These are phyloP conservation scores for Vigna angularis DNA, from an alignment of 306 rosid species.

Conservation along the genomic window DNA sequence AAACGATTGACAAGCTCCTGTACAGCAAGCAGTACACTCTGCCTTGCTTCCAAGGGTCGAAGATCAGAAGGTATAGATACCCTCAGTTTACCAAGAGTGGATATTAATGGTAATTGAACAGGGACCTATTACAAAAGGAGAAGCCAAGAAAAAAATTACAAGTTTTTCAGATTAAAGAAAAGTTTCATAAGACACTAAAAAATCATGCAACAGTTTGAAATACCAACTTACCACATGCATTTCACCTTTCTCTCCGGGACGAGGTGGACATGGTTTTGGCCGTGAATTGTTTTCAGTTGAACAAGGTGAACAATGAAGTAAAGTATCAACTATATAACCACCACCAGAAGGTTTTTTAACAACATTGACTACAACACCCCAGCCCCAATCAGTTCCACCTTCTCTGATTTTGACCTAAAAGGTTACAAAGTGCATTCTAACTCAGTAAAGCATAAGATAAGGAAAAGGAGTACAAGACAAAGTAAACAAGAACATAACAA, in stretches of 20 bases:
- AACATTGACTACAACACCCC: slow-evolving; percentile 98
- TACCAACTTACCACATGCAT: slow-evolving; percentile 92
- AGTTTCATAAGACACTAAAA: slow-evolving; percentile 1
- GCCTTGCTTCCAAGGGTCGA: slow-evolving; percentile 95
- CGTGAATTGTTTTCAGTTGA: slow-evolving; percentile 78
- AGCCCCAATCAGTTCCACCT: slow-evolving; percentile 99
- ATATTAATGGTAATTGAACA: slow-evolving; percentile 84
- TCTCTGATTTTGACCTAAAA: slow-evolving; percentile 88
- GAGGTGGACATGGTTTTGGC: slow-evolving; percentile 95
- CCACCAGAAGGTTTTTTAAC: slow-evolving; percentile 87
- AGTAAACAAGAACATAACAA: background rate
- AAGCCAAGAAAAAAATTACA: slow-evolving; percentile 29
- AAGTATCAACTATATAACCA: slow-evolving; percentile 90
- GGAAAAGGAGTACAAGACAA: slow-evolving; percentile 12
- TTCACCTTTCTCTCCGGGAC: slow-evolving; percentile 97
- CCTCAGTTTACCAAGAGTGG: slow-evolving; percentile 87
- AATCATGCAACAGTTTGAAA: background rate
- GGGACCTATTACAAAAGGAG: slow-evolving; percentile 73
- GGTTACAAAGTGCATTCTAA: slow-evolving; percentile 31
- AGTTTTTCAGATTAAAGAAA: slow-evolving; percentile 27
- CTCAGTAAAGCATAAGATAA: slow-evolving; percentile 24
- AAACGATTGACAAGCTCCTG: slow-evolving; percentile 89
- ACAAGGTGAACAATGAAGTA: slow-evolving; percentile 89
- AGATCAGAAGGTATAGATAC: slow-evolving; percentile 88
- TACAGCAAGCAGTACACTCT: slow-evolving; percentile 88